Conservation (phyloP, 2,329 filamentous ascomycete genomes). For the Furcasterigmium sp. region DNA sequence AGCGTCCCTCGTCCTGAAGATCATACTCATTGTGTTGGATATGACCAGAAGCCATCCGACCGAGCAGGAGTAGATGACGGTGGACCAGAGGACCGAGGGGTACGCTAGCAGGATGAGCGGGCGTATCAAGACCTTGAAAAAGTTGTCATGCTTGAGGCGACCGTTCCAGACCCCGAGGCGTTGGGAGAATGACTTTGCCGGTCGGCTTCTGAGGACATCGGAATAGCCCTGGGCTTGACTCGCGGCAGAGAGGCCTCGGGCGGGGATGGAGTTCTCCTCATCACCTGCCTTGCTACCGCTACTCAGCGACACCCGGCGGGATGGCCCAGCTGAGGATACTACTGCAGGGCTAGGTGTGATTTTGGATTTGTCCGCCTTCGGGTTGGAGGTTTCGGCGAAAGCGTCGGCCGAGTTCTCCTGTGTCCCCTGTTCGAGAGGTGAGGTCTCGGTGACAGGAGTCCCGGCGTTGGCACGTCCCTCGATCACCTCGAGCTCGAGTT, state of each 20-base stretch:
- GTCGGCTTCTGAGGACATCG: constrained; percentile 58
- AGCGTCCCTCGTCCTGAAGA: constrained; percentile 62
- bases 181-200: constrained; percentile 66
- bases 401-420: background rate
- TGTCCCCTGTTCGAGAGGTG: background rate
- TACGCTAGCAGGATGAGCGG: constrained; percentile 86
- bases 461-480: background rate
- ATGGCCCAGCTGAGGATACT: background rate
- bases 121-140: constrained; percentile 70
- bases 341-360: background rate
- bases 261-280: constrained; percentile 30
- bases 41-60: constrained; percentile 95
- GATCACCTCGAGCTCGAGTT: background rate
- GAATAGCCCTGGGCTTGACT: constrained; percentile 57
- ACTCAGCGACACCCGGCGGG: background rate
- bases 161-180: constrained; percentile 76
- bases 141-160: constrained; percentile 70
- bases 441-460: background rate
- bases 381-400: background rate
- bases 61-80: constrained; percentile 78
- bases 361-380: background rate
- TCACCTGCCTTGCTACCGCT: constrained; percentile 18
- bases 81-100: constrained; percentile 83
- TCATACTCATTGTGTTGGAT: constrained; percentile 76
- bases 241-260: constrained; percentile 24